Conservation (phyloP, 345 rosid species). For the Brassica juncea region DNA sequence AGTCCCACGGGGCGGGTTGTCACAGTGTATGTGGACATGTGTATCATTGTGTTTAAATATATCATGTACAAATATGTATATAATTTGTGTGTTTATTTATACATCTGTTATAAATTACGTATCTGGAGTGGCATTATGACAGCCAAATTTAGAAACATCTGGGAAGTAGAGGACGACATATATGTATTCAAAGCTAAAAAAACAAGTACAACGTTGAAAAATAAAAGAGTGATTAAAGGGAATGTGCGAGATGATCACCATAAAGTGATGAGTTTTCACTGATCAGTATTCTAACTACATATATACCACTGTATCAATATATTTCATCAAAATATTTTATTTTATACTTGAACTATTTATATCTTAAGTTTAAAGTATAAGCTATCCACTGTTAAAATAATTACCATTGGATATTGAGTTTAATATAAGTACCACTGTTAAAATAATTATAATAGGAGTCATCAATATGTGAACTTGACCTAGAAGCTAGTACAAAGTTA, state of each 20-base stretch:
- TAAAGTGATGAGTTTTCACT: neutral
- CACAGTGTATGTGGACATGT: conserved; percentile 1
- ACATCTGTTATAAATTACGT: conserved; percentile 1
- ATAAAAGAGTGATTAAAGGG: conserved; percentile 15
- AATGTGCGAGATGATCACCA: conserved; percentile 2
- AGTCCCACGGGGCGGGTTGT: too few species aligned
- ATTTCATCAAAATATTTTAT: neutral
- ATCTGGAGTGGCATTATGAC: neutral
- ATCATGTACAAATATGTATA: neutral
- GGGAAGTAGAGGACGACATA: conserved; percentile 3
- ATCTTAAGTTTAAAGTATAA: neutral
- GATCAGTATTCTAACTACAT: neutral
- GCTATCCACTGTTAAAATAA: neutral
- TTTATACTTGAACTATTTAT: neutral
- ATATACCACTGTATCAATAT: neutral
- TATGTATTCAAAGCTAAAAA: conserved; percentile 10
- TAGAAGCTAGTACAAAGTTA: conserved; percentile 4
- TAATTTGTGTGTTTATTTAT: conserved; percentile 1
- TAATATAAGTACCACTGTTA: neutral
- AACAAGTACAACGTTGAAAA: conserved; percentile 2
- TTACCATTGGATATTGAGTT: neutral
- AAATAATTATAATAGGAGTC: neutral
- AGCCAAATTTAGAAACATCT: conserved; percentile 21
- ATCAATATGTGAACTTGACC: conserved; percentile 9
- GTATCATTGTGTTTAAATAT: neutral